phyloP scores from a whole-genome alignment of 108 stramenopile species.

The Schizochytrium sp. region DNA sequence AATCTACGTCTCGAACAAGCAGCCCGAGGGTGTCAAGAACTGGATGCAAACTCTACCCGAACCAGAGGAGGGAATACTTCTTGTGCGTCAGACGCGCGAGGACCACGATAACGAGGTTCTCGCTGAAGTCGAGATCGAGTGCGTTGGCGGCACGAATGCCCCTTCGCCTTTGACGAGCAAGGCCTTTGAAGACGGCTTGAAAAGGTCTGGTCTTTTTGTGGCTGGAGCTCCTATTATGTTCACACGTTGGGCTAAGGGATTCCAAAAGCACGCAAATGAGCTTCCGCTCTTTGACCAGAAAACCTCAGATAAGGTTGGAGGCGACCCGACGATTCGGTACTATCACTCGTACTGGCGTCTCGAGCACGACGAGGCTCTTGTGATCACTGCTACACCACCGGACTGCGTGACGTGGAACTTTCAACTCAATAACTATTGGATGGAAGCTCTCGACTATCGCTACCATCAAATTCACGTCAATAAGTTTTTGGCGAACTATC shows the following conservation, averaged over 20 bases:
- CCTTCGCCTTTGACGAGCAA: neutral
- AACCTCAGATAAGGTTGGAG: neutral
- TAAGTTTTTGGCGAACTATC: neutral
- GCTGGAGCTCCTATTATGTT: slow-evolving; percentile 11
- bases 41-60: neutral
- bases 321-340: neutral
- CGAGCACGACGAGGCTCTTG: neutral
- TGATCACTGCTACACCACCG: neutral
- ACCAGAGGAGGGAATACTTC: neutral
- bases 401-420: neutral
- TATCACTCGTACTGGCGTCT: slow-evolving; percentile 8
- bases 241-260: neutral
- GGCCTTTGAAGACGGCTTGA: neutral
- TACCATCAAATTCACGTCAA: neutral
- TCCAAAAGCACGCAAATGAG: neutral
- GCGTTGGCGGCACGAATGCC: neutral
- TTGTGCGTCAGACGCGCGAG: slow-evolving; percentile 4
- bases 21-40: neutral
- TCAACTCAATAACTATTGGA: neutral
- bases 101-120: neutral
- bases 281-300: slow-evolving; percentile 13
- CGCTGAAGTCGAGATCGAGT: slow-evolving; percentile 2
- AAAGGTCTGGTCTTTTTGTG: neutral
- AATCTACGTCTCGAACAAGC: neutral
- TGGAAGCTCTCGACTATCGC: neutral